These are phyloP conservation scores for Thelephora ganbajun DNA, from an alignment of 768 basidiomycete genomes.

Conservation along the genomic window DNA sequence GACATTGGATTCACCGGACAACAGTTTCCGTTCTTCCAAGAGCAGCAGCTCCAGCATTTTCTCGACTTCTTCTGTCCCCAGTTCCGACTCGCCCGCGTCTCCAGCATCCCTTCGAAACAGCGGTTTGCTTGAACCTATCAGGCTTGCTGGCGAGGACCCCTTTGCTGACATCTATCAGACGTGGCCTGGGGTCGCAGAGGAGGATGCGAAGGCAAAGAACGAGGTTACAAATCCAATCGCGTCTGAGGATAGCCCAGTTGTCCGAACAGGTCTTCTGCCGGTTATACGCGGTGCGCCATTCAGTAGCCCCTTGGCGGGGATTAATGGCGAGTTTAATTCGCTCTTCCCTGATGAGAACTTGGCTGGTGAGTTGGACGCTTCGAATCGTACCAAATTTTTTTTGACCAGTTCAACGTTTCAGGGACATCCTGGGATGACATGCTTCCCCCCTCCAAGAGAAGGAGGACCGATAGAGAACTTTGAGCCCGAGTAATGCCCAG, in stretches of 20 bases:
- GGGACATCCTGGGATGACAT: slow-evolving; percentile 17
- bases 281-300: slow-evolving; percentile 6
- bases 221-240: slow-evolving; percentile 15
- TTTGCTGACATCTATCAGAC: slow-evolving; percentile 7
- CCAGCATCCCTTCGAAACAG: slow-evolving; percentile 4
- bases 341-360: too few relatives aligned
- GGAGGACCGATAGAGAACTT: not conserved
- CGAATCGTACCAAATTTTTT: slow-evolving; percentile 6
- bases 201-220: slow-evolving; percentile 17
- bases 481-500: not conserved
- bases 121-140: slow-evolving; percentile 13
- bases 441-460: not conserved
- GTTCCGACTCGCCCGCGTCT: slow-evolving; percentile 16
- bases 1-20: not conserved
- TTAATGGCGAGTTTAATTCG: too few relatives aligned
- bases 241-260: slow-evolving; percentile 34
- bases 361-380: not conserved
- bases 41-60: slow-evolving; percentile 10
- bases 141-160: slow-evolving; percentile 14
- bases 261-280: slow-evolving; percentile 21
- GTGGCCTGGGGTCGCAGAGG: slow-evolving; percentile 10
- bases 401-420: slow-evolving; percentile 21
- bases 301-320: too few relatives aligned
- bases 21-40: slow-evolving; percentile 3
- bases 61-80: slow-evolving; percentile 17